phyloP scores from a whole-genome alignment of 2,329 filamentous ascomycete species.

The Penicillium freii region DNA sequence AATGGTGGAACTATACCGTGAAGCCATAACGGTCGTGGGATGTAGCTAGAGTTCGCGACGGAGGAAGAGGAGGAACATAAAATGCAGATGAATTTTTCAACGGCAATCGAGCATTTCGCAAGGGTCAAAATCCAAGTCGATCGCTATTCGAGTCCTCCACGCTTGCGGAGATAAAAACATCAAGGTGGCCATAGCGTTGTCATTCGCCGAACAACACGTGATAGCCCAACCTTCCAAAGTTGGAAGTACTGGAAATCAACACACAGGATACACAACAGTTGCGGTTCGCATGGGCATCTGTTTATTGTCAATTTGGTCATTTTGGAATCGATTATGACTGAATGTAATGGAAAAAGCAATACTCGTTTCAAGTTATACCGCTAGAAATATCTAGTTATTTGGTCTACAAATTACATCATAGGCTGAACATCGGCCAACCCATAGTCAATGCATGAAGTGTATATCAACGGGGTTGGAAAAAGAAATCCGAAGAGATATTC shows the following conservation, averaged over 20 bases:
- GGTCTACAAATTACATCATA: background rate
- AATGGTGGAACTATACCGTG: slow-evolving; percentile 30
- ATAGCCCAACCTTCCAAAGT: slow-evolving; percentile 4
- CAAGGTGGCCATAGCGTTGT: slow-evolving; percentile 26
- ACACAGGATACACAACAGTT: background rate
- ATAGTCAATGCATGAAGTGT: background rate
- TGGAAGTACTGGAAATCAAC: background rate
- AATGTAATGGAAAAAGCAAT: background rate
- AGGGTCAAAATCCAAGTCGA: background rate
- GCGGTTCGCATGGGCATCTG: no score
- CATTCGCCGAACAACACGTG: slow-evolving; percentile 17
- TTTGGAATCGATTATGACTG: background rate
- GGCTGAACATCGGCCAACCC: background rate
- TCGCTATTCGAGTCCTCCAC: slow-evolving; percentile 9
- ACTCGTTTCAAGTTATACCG: background rate
- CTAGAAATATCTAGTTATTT: no score
- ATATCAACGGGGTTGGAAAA: background rate
- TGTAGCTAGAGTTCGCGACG: background rate
- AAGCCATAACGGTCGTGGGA: slow-evolving; percentile 31
- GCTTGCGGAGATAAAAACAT: slow-evolving; percentile 24
- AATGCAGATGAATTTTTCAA: background rate
- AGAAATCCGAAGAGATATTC: slow-evolving; percentile 8
- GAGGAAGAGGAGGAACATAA: background rate
- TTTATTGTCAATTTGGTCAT: background rate
- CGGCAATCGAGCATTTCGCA: slow-evolving; percentile 11